Percentiles rank a stretch among this genome's conserved stretches.
phyloP scores from a whole-genome alignment of 2,329 filamentous ascomycete genomes.

The Periglandula ipomoeae region DNA sequence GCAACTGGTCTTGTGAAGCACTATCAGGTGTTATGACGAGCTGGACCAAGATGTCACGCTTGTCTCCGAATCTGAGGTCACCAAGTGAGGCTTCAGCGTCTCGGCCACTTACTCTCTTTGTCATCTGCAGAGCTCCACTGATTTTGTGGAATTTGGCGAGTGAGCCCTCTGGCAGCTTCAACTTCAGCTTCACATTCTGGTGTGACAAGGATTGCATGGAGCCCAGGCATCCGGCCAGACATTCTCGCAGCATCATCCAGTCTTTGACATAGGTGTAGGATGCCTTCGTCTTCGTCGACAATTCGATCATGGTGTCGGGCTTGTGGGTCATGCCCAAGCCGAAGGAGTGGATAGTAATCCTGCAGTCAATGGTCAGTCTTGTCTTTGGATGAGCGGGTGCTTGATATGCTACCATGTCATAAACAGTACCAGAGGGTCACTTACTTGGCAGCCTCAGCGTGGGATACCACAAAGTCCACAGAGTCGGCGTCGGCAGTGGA shows the following conservation, averaged over 20 bases:
- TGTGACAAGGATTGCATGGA: conserved; percentile 92
- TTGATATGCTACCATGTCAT: too few relatives aligned
- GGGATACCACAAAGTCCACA: conserved; percentile 93
- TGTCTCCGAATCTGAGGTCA: conserved; percentile 91
- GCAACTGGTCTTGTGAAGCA: conserved; percentile 70
- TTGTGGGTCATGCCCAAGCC: conserved; percentile 95
- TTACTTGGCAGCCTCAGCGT: conserved; percentile 93
- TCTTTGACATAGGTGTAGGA: conserved; percentile 98
- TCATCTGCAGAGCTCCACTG: conserved; percentile 89
- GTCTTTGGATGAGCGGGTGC: too few relatives aligned
- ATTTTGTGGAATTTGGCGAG: conserved; percentile 99
- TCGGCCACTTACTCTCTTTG: conserved; percentile 86
- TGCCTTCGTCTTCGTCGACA: conserved; percentile 90
- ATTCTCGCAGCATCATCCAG: conserved; percentile 99
- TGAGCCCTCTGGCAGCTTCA: conserved; percentile 89
- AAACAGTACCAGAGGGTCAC: conserved; percentile 31
- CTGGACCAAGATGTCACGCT: conserved; percentile 86
- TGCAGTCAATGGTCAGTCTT: conserved; percentile 23
- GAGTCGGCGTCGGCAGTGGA: conserved; percentile 90
- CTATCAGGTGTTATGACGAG: conserved; percentile 86
- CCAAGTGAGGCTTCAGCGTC: conserved; percentile 90
- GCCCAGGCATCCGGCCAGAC: conserved; percentile 85
- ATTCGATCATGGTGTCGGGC: conserved; percentile 96
- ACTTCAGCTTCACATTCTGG: conserved; percentile 93
- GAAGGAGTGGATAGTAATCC: conserved; percentile 92